A percentile compares a stretch with the other conserved stretches of the same genome.
Evolutionary conservation across 768 basidiomycete genomes (phyloP).

Genomic region (Suillus alpinus): DNA sequence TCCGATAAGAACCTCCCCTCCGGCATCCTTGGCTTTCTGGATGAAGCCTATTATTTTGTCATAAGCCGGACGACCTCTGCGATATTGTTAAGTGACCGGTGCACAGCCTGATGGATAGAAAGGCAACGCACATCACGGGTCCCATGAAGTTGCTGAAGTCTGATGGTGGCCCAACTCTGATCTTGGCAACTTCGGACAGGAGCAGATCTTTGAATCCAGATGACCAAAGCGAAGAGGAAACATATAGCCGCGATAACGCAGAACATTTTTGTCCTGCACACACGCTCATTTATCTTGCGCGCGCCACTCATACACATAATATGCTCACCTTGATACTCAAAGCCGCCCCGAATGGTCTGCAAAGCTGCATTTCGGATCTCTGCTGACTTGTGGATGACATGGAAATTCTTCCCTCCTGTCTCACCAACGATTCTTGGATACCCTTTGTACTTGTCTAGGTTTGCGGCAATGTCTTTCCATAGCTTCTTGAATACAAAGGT

Average conservation of each 20-base stretch:
- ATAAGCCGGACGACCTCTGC: constrained; percentile 79
- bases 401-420: constrained; percentile 99
- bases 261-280: constrained; percentile 90
- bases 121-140: constrained; percentile 78
- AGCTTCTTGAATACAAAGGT: constrained; percentile 92
- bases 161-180: constrained; percentile 75
- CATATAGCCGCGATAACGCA: constrained; percentile 88
- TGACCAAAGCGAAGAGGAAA: constrained; percentile 84
- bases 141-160: constrained; percentile 90
- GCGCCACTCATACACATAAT: neutral
- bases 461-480: constrained; percentile 92
- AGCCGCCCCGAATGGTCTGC: constrained; percentile 84
- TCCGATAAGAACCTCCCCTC: constrained; percentile 87
- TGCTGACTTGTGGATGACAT: constrained; percentile 84
- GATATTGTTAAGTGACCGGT: neutral
- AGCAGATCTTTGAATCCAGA: constrained; percentile 82
- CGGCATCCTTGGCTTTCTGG: constrained; percentile 80
- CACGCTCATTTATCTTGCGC: neutral
- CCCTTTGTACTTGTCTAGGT: constrained; percentile 81
- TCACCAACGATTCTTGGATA: constrained; percentile 98
- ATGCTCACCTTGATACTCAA: constrained; percentile 86
- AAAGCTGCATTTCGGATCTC: constrained; percentile 87
- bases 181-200: constrained; percentile 72
- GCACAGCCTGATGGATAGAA: neutral
- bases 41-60: constrained; percentile 85